phyloP scores from a whole-genome alignment of 176 grass and related monocot genomes.

The Carex myosuroides region DNA sequence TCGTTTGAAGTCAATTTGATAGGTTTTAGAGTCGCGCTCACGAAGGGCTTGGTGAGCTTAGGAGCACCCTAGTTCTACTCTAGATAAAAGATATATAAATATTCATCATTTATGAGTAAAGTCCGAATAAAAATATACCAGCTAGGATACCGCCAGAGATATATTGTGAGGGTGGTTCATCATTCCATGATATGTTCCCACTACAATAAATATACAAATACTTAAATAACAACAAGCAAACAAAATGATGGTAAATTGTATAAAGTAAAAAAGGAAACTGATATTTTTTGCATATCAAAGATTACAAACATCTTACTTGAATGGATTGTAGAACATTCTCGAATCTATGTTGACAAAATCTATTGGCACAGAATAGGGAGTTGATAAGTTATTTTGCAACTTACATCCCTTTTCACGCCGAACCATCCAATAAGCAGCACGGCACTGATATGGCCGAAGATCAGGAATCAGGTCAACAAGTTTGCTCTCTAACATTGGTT shows the following conservation, averaged over 20 bases:
- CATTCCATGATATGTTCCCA: conserved; percentile 68
- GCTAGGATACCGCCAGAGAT: conserved; percentile 81
- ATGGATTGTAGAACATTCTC: conserved; percentile 97
- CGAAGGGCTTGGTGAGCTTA: too few species aligned
- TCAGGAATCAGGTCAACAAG: conserved; percentile 69
- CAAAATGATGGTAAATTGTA: conserved; percentile 2
- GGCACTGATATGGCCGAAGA: conserved; percentile 84
- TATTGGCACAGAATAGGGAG: conserved; percentile 76
- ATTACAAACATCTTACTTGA: conserved; percentile 55
- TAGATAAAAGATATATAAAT: conserved; percentile 12
- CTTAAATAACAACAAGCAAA: neutral
- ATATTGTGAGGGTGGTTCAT: conserved; percentile 48
- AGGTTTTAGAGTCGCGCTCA: too few species aligned
- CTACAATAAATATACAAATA: conserved; percentile 31
- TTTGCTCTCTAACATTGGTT: conserved; percentile 43
- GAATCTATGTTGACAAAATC: conserved; percentile 55
- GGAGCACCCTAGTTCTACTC: too few species aligned
- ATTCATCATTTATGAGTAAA: conserved; percentile 4
- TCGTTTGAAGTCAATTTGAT: too few species aligned
- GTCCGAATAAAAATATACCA: conserved; percentile 34
- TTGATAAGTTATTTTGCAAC: conserved; percentile 24
- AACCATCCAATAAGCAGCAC: conserved; percentile 97
- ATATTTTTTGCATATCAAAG: neutral
- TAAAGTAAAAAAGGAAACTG: neutral
- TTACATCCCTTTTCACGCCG: conserved; percentile 49